These are phyloP conservation scores for Aspergillus haitiensis DNA, from an alignment of 495 filamentous ascomycete genomes.

Conservation along the genomic window DNA sequence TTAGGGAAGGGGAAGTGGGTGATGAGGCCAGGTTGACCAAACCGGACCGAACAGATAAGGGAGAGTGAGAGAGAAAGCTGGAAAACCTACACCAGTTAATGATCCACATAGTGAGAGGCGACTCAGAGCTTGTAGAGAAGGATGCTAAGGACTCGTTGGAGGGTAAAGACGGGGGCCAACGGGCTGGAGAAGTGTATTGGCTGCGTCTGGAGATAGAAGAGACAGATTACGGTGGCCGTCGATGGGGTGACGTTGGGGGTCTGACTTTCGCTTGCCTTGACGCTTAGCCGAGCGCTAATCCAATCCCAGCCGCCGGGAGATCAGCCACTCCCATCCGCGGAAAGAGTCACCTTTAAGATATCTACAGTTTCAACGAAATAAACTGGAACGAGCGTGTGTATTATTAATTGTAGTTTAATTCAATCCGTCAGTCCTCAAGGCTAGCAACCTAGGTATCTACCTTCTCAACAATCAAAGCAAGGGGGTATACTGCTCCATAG, in stretches of 20 bases:
- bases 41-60: conserved; percentile 4
- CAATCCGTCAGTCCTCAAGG: conserved; percentile 10
- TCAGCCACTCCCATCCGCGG: conserved; percentile 7
- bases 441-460: conserved; percentile 27
- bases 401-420: conserved; percentile 10
- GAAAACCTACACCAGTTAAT: conserved; percentile 85
- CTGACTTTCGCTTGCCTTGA: conserved; percentile 17
- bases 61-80: conserved; percentile 8
- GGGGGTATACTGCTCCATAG: conserved; percentile 35
- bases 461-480: conserved; percentile 38
- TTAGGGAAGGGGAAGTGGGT: not conserved
- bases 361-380: no score
- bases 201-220: conserved; percentile 25
- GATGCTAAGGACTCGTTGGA: conserved; percentile 1
- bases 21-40: conserved; percentile 9
- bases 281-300: conserved; percentile 25
- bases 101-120: conserved; percentile 76
- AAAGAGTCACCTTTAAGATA: no score
- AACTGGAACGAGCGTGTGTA: not conserved
- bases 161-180: conserved; percentile 4
- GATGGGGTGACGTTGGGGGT: conserved; percentile 25
- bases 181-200: conserved; percentile 12
- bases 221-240: conserved; percentile 33
- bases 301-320: conserved; percentile 18
- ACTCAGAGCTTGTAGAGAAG: conserved; percentile 15